These are phyloP conservation scores for Fabrea salina DNA, from an alignment of 169 alveolate genomes.

Conservation along the genomic window DNA sequence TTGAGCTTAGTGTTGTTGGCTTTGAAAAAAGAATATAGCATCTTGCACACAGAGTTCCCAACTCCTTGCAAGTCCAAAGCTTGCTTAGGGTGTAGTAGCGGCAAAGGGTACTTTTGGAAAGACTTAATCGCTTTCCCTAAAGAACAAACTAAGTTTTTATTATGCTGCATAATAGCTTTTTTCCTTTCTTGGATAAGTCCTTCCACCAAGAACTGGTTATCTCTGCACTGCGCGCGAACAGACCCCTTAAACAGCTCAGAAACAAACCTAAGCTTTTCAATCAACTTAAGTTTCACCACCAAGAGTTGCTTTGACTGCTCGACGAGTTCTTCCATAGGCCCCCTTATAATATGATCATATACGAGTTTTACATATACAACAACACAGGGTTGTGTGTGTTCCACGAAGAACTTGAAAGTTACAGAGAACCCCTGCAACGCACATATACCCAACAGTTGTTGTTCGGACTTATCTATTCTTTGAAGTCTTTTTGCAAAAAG, in stretches of 20 bases:
- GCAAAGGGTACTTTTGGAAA: slow-evolving; percentile 16
- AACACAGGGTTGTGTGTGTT: slow-evolving; percentile 6
- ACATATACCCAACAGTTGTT: neutral
- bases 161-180: neutral
- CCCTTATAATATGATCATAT: too few species aligned
- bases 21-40: neutral
- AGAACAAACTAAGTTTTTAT: neutral
- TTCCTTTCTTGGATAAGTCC: neutral
- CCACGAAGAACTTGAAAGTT: neutral
- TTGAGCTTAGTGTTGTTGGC: neutral
- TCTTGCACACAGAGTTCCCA: neutral
- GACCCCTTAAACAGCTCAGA: too few species aligned
- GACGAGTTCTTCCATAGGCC: too few species aligned
- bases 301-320: too few species aligned
- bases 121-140: neutral
- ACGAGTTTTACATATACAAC: slow-evolving; percentile 23
- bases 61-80: slow-evolving; percentile 7
- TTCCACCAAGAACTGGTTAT: neutral
- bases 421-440: neutral
- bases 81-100: slow-evolving; percentile 16
- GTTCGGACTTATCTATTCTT: neutral
- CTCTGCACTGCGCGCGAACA: too few species aligned
- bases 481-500: slow-evolving; percentile 13
- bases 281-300: too few species aligned
- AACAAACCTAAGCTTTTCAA: too few species aligned